phyloP scores from a whole-genome alignment of 2,329 filamentous ascomycete species.

The Apiospora sp. region DNA sequence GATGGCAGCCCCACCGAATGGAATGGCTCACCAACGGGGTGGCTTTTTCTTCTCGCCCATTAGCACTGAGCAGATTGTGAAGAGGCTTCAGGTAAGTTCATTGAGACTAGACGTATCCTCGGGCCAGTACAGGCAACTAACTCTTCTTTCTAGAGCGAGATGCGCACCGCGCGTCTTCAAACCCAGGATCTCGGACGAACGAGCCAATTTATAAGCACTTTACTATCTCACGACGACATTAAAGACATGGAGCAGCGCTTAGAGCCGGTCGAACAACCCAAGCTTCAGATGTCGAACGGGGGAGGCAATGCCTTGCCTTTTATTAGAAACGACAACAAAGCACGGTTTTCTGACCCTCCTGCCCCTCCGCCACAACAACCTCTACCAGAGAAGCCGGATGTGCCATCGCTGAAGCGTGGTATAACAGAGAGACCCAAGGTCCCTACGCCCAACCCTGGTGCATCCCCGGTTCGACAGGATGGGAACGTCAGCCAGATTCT shows the following conservation, averaged over 20 bases:
- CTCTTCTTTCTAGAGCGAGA: slow-evolving; percentile 71
- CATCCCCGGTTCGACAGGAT: slow-evolving; percentile 67
- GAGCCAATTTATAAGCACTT: slow-evolving; percentile 78
- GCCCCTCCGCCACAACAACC: slow-evolving; percentile 94
- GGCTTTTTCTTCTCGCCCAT: slow-evolving; percentile 89
- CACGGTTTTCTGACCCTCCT: slow-evolving; percentile 90
- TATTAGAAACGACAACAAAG: slow-evolving; percentile 75
- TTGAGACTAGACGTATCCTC: neutral
- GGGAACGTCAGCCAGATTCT: slow-evolving; percentile 75
- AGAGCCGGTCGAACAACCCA: slow-evolving; percentile 55
- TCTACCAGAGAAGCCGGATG: slow-evolving; percentile 90
- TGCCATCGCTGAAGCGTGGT: slow-evolving; percentile 74
- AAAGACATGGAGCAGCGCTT: slow-evolving; percentile 66
- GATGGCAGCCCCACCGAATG: slow-evolving; percentile 60
- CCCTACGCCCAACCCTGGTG: slow-evolving; percentile 49
- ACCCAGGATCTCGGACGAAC: slow-evolving; percentile 85
- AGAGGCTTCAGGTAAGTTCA: slow-evolving; percentile 77
- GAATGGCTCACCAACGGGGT: slow-evolving; percentile 71
- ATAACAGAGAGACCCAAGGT: slow-evolving; percentile 79
- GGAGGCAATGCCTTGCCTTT: slow-evolving; percentile 49
- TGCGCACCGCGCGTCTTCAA: slow-evolving; percentile 88
- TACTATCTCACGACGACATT: slow-evolving; percentile 76
- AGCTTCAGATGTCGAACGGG: slow-evolving; percentile 58
- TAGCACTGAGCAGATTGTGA: slow-evolving; percentile 93
- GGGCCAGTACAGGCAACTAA: slow-evolving; percentile 28